Conservation (phyloP, 2,329 filamentous ascomycete genomes). For the Ophiocordyceps polyrhachis-furcata region DNA sequence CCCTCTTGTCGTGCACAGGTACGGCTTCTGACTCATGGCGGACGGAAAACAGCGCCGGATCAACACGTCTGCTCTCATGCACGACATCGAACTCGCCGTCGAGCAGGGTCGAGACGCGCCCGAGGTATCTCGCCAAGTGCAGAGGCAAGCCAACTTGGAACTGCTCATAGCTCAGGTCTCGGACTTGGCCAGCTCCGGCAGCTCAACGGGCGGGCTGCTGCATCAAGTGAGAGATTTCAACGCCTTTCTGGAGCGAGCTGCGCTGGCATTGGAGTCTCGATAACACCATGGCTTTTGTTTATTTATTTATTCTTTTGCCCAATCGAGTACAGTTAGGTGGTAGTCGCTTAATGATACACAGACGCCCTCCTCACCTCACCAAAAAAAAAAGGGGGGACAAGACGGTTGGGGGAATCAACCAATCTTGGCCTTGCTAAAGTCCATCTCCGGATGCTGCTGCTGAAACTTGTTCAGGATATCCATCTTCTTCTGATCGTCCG, state of each 20-base stretch:
- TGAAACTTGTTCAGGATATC: constrained; percentile 91
- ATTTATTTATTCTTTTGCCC: not conserved
- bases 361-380: too few relatives aligned
- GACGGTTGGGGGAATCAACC: constrained; percentile 16
- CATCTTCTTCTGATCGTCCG: constrained; percentile 87
- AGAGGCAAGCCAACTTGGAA: constrained; percentile 36
- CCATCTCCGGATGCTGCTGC: constrained; percentile 55
- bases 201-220: constrained; percentile 31
- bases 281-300: constrained; percentile 1
- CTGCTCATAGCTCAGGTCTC: constrained; percentile 35
- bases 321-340: not conserved
- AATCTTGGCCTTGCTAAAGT: constrained; percentile 53
- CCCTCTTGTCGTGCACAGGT: too few relatives aligned
- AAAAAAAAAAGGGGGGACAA: not conserved
- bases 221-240: constrained; percentile 43
- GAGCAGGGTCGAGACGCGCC: constrained; percentile 30
- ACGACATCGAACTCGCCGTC: constrained; percentile 41
- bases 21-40: not conserved
- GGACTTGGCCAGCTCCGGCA: constrained; percentile 30
- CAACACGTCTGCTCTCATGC: constrained; percentile 36
- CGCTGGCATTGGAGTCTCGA: constrained; percentile 32
- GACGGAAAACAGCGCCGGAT: constrained; percentile 28
- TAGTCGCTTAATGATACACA: not conserved
- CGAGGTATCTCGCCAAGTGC: constrained; percentile 23
- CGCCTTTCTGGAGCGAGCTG: constrained; percentile 41